Evolutionary conservation across 768 basidiomycete species (phyloP), one percentile per base, ranked within the genome.

Genomic region (Sporobolomyces phaffii): DNA sequence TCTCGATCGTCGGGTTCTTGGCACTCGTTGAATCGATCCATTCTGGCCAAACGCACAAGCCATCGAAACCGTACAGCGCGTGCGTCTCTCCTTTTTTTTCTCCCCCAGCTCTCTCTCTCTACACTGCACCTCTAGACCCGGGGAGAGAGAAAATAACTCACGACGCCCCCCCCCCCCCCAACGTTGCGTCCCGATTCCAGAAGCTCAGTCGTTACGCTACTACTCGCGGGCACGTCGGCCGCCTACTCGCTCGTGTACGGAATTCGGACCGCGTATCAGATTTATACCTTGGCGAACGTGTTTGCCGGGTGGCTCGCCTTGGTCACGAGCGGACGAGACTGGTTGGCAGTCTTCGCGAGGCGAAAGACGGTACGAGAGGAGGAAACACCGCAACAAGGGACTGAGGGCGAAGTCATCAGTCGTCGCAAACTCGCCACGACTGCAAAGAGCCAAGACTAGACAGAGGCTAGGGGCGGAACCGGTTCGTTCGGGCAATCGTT

Each of bases 181-280:
- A n/a, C n/a, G n/a, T n/a, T n/a, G n/a, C n/a, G n/a, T n/a, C n/a
- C n/a, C 15, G 26, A 13, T 31, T 10, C 33, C 33, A 22, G n/a
- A 45, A 26, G 38, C 45, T 34, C 9, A 43, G 24, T n/a, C 5
- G 34, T 52, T 14, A 60, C 70, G 1, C 22, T 56, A 29, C 0
- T 29, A 14, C 36, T 56, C 33, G 41, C 58, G n/a, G 26, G 43
- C 5, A 69, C 77, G 15, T 77, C 87, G 7, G 83, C 83, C 10
- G 74, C 75, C 9, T 76, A 81, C 3, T 84, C 88, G 50, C 84
- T 89, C 73, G 65, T 86, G n/a, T 76, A 82, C 48, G 90, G 89
- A 18, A 83, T 87, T n/a, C 80, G 85, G 31, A 80, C 79, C 72
- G 83, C 85, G 3, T 88, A 88, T 74, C 74, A 81, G 53, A 82